phyloP scores from a whole-genome alignment of 352 stramenopile species.

The Globisporangium alternatum region DNA sequence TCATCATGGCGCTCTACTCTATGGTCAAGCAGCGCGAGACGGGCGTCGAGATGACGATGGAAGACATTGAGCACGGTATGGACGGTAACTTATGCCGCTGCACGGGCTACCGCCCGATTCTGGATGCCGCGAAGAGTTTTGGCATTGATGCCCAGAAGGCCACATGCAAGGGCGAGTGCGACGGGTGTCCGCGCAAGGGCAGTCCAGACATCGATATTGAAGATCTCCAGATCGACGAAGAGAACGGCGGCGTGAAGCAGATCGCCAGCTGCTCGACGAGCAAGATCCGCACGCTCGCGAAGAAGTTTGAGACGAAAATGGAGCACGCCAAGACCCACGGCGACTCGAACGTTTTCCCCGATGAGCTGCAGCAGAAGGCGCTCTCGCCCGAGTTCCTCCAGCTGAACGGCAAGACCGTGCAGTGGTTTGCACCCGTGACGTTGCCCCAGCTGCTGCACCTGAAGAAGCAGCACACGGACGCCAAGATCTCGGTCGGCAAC shows the following conservation, averaged over 20 bases:
- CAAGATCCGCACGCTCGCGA: constrained; percentile 60
- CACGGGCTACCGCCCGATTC: constrained; percentile 84
- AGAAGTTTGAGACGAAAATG: constrained; percentile 27
- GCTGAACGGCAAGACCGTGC: constrained; percentile 68
- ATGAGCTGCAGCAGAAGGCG: constrained; percentile 59
- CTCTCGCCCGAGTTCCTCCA: constrained; percentile 52
- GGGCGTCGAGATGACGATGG: constrained; percentile 66
- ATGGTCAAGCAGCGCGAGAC: constrained; percentile 80
- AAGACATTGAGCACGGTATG: constrained; percentile 92
- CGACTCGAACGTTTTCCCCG: constrained; percentile 38
- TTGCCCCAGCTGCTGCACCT: constrained; percentile 87
- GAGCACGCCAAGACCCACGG: constrained; percentile 21
- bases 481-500: constrained; percentile 95
- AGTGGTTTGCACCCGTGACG: constrained; percentile 92
- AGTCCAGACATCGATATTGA: constrained; percentile 51
- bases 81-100: constrained; percentile 97
- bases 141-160: constrained; percentile 53
- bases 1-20: constrained; percentile 83
- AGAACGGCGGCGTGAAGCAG: constrained; percentile 27
- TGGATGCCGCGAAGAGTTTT: constrained; percentile 88
- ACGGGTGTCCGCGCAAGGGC: constrained; percentile 61
- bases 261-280: constrained; percentile 61
- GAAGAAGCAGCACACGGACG: constrained; percentile 75
- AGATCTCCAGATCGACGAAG: constrained; percentile 32
- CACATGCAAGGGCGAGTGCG: constrained; percentile 63